phyloP scores from a whole-genome alignment of 2,329 filamentous ascomycete species.

The Tolypocladium nubicola region DNA sequence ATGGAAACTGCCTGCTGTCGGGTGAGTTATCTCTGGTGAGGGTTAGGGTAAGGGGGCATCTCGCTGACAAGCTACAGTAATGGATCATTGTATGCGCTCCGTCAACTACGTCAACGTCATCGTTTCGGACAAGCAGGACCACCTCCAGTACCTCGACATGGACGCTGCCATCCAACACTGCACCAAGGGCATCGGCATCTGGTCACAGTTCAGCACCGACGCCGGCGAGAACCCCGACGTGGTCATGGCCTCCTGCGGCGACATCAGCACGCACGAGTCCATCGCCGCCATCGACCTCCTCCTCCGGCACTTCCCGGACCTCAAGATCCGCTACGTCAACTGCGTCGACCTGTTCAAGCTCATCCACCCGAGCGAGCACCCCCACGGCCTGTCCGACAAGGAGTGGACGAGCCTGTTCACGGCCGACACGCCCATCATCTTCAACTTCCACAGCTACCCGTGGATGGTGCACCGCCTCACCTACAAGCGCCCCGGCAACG shows the following conservation, averaged over 20 bases:
- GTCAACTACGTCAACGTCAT: slow-evolving; percentile 74
- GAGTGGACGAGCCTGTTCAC: slow-evolving; percentile 66
- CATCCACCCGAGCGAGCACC: slow-evolving; percentile 58
- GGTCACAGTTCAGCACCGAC: slow-evolving; percentile 67
- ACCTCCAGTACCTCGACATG: slow-evolving; percentile 66
- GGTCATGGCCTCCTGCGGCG: slow-evolving; percentile 67
- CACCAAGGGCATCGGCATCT: slow-evolving; percentile 69
- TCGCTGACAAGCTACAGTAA: slow-evolving; percentile 34
- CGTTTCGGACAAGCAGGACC: slow-evolving; percentile 70
- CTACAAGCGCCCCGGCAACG: slow-evolving; percentile 60
- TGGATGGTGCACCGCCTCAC: slow-evolving; percentile 70
- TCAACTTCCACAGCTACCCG: slow-evolving; percentile 79
- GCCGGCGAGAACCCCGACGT: slow-evolving; percentile 58
- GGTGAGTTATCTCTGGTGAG: background rate
- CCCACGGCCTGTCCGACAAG: slow-evolving; percentile 56
- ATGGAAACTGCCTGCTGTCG: slow-evolving; percentile 62
- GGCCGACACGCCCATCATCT: slow-evolving; percentile 59
- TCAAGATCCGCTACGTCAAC: slow-evolving; percentile 73
- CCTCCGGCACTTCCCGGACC: slow-evolving; percentile 56
- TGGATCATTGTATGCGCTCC: slow-evolving; percentile 64
- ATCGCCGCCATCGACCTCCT: slow-evolving; percentile 66
- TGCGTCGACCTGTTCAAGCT: slow-evolving; percentile 74
- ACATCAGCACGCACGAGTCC: slow-evolving; percentile 63
- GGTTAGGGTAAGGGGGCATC: background rate
- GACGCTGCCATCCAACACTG: slow-evolving; percentile 65